Evolutionary conservation across 23 red algal species (phyloP).

Genomic region (Agarophyton chilense): DNA sequence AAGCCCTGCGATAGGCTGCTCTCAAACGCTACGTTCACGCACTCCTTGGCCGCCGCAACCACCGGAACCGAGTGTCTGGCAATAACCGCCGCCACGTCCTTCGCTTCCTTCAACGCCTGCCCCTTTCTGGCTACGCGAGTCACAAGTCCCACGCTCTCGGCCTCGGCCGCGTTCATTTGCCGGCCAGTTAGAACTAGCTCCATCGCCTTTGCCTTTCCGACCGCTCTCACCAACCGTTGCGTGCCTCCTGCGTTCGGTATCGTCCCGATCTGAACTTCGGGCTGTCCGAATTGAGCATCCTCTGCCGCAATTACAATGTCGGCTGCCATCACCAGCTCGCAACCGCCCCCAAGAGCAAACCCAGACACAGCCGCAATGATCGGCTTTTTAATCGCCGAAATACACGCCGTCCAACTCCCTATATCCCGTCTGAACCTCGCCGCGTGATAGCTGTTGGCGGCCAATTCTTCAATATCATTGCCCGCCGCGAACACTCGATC

Average conservation of each 20-base stretch:
- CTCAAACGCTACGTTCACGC: conserved; percentile 85
- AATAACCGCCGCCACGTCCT: conserved; percentile 75
- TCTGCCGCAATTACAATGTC: conserved; percentile 92
- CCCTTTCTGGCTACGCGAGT: conserved; percentile 77
- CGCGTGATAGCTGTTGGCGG: conserved; percentile 33
- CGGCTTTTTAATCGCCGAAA: conserved; percentile 77
- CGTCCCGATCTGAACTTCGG: conserved; percentile 94
- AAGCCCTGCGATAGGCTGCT: conserved; percentile 63
- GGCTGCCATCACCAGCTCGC: conserved; percentile 92
- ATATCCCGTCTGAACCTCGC: conserved; percentile 71
- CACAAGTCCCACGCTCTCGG: conserved; percentile 92
- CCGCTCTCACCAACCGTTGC: conserved; percentile 90
- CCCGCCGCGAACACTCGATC: conserved; percentile 90
- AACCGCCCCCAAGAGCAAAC: conserved; percentile 97
- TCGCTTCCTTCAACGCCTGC: conserved; percentile 68
- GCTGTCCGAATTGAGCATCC: conserved; percentile 92
- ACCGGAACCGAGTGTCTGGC: conserved; percentile 81
- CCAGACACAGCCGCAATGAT: conserved; percentile 91
- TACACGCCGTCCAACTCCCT: conserved; percentile 72
- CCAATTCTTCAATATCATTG: conserved; percentile 92
- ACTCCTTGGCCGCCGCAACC: conserved; percentile 86
- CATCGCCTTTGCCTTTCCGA: conserved; percentile 99
- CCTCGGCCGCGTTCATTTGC: conserved; percentile 89
- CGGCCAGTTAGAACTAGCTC: conserved; percentile 95
- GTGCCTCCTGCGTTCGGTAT: conserved; percentile 97